Evolutionary conservation across 176 grass and related monocot genomes (phyloP).

Genomic region (Otatea glauca): DNA sequence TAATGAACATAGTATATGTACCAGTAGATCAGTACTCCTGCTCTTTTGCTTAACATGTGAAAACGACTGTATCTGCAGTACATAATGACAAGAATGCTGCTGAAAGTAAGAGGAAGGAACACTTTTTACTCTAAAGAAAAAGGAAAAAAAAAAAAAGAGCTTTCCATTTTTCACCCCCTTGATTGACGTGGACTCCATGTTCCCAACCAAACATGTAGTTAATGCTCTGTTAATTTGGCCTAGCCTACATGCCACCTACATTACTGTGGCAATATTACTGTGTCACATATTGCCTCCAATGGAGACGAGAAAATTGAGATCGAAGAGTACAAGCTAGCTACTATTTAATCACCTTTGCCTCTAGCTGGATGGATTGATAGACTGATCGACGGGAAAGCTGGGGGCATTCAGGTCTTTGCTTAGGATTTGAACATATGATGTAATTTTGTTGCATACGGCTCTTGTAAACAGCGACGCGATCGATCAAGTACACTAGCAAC

Average conservation of each 20-base stretch:
- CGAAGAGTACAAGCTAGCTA: background rate
- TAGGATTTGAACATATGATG: slow-evolving; percentile 14
- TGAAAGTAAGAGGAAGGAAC: background rate
- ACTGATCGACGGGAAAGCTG: slow-evolving; percentile 18
- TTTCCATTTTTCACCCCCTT: background rate
- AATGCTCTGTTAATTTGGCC: slow-evolving; percentile 2
- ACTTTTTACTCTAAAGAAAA: background rate
- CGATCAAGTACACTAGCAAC: slow-evolving; percentile 6
- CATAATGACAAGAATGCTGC: background rate
- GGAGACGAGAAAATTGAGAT: background rate
- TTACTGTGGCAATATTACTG: background rate
- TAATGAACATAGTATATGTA: background rate
- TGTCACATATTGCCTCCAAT: background rate
- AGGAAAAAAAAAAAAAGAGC: background rate
- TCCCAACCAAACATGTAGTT: background rate
- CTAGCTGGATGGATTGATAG: background rate
- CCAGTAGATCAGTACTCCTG: background rate
- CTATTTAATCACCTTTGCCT: background rate
- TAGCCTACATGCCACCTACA: background rate
- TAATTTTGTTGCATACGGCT: slow-evolving; percentile 1
- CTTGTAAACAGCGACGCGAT: slow-evolving; percentile 26
- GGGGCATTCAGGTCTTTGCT: background rate
- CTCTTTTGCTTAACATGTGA: background rate
- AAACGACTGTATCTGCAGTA: background rate
- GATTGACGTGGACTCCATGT: slow-evolving; percentile 28